Percentiles rank a stretch among this genome's conserved stretches.
These are phyloP conservation scores for Tylopilus balloui DNA, from an alignment of 768 basidiomycete species.

Conservation along the genomic window DNA sequence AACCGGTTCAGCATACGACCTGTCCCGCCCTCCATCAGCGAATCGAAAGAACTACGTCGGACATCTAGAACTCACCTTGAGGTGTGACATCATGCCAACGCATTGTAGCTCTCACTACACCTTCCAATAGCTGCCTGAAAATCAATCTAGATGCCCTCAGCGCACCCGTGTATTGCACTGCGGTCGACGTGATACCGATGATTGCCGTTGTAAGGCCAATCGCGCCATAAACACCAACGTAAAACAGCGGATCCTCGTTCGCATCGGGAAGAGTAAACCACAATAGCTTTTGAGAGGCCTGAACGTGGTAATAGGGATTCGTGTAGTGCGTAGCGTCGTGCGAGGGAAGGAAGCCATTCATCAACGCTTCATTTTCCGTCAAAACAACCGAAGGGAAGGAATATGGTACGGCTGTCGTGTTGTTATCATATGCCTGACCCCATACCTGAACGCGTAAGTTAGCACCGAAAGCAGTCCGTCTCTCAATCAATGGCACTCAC, in stretches of 20 bases:
- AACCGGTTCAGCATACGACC: conserved; percentile 87
- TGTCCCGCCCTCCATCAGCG: conserved; percentile 17
- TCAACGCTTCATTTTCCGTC: conserved; percentile 29
- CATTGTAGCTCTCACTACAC: conserved; percentile 79
- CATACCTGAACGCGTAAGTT: conserved; percentile 20
- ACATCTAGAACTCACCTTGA: conserved; percentile 42
- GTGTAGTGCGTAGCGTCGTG: conserved; percentile 15
- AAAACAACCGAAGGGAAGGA: conserved; percentile 19
- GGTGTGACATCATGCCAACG: conserved; percentile 83
- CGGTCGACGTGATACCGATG: conserved; percentile 41
- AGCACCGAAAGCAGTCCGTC: background rate
- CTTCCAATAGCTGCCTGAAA: conserved; percentile 53
- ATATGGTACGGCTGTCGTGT: conserved; percentile 7
- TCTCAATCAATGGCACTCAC: conserved; percentile 8
- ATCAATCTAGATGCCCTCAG: conserved; percentile 34
- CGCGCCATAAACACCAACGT: conserved; percentile 60
- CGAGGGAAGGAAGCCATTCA: conserved; percentile 22
- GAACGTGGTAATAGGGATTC: conserved; percentile 18
- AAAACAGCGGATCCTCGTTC: conserved; percentile 62
- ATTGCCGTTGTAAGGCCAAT: conserved; percentile 52
- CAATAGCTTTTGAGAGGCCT: conserved; percentile 1
- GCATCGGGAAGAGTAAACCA: conserved; percentile 43
- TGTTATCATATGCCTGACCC: conserved; percentile 24
- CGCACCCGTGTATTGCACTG: conserved; percentile 56
- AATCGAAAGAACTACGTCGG: background rate